Base-by-base conservation (phyloP, 2,329 filamentous ascomycete genomes). In the Ophiocordyceps camponoti-saundersi region DNA sequence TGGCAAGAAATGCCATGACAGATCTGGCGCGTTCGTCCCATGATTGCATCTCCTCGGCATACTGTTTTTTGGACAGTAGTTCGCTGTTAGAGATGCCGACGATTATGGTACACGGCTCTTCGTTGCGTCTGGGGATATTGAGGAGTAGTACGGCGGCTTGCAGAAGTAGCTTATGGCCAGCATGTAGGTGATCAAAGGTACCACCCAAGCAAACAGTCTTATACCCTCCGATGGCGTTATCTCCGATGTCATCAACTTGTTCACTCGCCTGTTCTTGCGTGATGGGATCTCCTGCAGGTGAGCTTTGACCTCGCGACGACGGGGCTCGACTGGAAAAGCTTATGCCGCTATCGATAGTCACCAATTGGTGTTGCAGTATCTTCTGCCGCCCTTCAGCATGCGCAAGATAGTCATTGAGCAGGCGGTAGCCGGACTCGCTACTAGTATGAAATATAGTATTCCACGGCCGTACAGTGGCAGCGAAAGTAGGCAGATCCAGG, bases 161-260 rank as follows among this genome's bases (percentile, higher is more conserved):
- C 20, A 98, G 75, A 20, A 98, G 75, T n/a, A 96, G 72, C 65
- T 96, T 98, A 68, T 98, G 92, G 6, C 92, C 92, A 4, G 85
- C 80, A 60, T 98, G 92, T 21, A 98, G 74, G 63, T 96, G 88
- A 61, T 98, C 92, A 64, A 96, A 98, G 0, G 92, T 98, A 11
- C 92, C 92, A 29, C 90, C 92, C 13, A 96, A 77, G 46, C 82
- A 85, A 45, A 93, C 82, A 3, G 52, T 57, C 3, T 50, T 49
- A 50, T 63, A 63, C 0, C 55, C 53, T 3, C 47, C 46, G 6
- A 48, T 46, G 15, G 47, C 47, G 3, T 51, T 46, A 1, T 49
- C n/a, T 4, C 44, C 8, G 18, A 13, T 36, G 11, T n/a, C n/a
- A 20, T 21, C 15, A 12, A 26, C 18, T 16, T 39, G 18, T 3